Percentiles rank a stretch among this genome's conserved stretches.
These are phyloP conservation scores for Helianthus annuus DNA, from an alignment of 129 eudicot species.

Conservation along the genomic window HanXRQr2.0-SUNRISE NC_035448.2:110765409-110765908, in stretches of 20 bases:
- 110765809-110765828: background rate
- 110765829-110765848: conserved; percentile 9
- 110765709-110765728: conserved; percentile 1
- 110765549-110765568: background rate
- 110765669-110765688: background rate
- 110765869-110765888: conserved; percentile 92
- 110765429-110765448: conserved; percentile 99
- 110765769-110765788: background rate
- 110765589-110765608: conserved; percentile 98
- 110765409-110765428: conserved; percentile 99
- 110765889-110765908: conserved; percentile 98
- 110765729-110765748: background rate
- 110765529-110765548: background rate
- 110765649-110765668: background rate
- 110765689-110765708: background rate
- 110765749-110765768: background rate
- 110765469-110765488: conserved; percentile 92
- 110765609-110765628: conserved; percentile 99
- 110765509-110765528: conserved; percentile 9
- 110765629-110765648: conserved; percentile 5
- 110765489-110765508: background rate
- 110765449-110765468: conserved; percentile 98
- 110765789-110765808: conserved; percentile 9
- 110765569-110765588: conserved; percentile 91
- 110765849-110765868: conserved; percentile 98